phyloP scores from a whole-genome alignment of 2,329 filamentous ascomycete species.

The Raffaelea deltoideospora region DNA sequence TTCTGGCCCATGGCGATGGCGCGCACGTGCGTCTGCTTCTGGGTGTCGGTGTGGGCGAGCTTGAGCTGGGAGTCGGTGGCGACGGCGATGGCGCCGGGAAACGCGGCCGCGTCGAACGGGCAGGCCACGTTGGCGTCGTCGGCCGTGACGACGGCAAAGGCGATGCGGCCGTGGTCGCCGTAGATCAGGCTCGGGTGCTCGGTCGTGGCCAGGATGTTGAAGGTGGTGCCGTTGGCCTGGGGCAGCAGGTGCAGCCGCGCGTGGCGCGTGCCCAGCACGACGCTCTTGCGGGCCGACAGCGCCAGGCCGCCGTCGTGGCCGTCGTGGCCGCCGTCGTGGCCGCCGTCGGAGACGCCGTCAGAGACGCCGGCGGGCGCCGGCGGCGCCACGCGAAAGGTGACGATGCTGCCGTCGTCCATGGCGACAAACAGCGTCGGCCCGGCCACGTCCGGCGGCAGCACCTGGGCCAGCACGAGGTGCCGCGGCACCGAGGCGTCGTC shows the following conservation, averaged over 20 bases:
- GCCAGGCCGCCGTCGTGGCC: no score
- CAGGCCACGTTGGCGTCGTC: constrained; percentile 73
- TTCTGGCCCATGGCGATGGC: constrained; percentile 67
- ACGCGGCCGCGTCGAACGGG: constrained; percentile 67
- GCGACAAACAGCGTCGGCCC: constrained; percentile 72
- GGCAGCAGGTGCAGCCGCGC: constrained; percentile 69
- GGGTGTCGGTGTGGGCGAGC: constrained; percentile 67
- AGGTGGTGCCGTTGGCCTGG: constrained; percentile 42
- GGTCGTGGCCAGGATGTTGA: constrained; percentile 81
- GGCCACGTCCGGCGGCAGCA: constrained; percentile 44
- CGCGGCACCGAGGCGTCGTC: constrained; percentile 69
- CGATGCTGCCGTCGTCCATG: constrained; percentile 81
- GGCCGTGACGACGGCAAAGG: constrained; percentile 87
- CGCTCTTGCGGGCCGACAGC: constrained; percentile 60
- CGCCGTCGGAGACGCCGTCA: no score
- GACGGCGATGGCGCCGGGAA: constrained; percentile 65
- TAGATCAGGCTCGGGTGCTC: constrained; percentile 94
- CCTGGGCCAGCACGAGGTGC: constrained; percentile 63
- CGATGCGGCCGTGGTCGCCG: constrained; percentile 68
- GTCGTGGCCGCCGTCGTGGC: no score
- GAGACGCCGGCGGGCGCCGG: no score
- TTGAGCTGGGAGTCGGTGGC: constrained; percentile 64
- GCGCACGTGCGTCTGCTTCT: constrained; percentile 78
- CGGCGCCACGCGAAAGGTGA: constrained; percentile 61
- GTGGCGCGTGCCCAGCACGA: constrained; percentile 74